Evolutionary conservation across 202 grass and related monocot genomes (phyloP), one percentile per base, ranked within the genome.

Genomic region (Bolboschoenoplectus hybrid): DNA sequence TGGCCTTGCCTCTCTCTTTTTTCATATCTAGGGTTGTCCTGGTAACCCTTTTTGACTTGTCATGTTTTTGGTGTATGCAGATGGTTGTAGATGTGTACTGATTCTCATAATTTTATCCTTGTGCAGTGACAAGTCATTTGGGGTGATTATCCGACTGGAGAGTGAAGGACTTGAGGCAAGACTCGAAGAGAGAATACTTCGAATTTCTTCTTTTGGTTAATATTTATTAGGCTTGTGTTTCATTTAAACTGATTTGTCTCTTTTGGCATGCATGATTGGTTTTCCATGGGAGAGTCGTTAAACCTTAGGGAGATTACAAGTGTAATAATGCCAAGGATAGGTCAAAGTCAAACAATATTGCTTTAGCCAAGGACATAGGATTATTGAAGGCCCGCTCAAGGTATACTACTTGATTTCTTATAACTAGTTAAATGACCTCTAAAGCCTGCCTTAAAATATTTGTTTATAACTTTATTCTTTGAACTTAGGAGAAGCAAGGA

Each of bases 71-170:
- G 16, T 74, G 69, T 91, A 26, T 26, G 26, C 26, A 26, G 19
- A 82, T 95, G 95, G 95, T 98, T 84, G 93, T 98, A 2, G 88
- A 95, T 84, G 40, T 90, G 62, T 76, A 57, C 17, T 81, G 44
- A 73, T 52, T 63, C 32, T 10, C 32, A 64, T 7, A 10, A 75
- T 51, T 67, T 53, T 40, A 34, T 76, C 60, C 17, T 57, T 67
- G 16, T 83, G 80, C 88, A 89, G 88, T 47, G 81, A 89, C 67
- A 84, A 67, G 74, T 85, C 89, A 9, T 90, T 90, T 87, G 81
- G 82, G 56, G 74, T 90, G 7, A 87, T 90, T 56, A 87, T 81
- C 64, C 81, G 71, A 63, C 43, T 90, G 56, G 89, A 85, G 69
- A 87, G 55, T 57, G 81, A 90, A 87, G 81, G 72, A 87, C 78